These are phyloP conservation scores for Sphaerulina vaccinii DNA, from an alignment of 2,329 filamentous ascomycete species.

Conservation along the genomic window DNA sequence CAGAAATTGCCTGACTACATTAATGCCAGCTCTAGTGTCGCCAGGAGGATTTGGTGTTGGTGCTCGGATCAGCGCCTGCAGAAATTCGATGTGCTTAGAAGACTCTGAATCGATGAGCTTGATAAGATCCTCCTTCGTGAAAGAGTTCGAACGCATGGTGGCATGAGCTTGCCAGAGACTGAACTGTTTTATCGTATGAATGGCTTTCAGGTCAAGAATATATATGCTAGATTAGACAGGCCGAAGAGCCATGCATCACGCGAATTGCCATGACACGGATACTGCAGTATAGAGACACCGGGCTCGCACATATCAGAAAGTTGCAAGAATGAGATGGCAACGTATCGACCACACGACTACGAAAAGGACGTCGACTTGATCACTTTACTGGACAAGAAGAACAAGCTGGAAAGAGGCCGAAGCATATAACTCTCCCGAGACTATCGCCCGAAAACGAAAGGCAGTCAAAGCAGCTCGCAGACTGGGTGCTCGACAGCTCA, in stretches of 20 bases:
- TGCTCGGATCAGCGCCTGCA: slow-evolving; percentile 39
- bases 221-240: too few species aligned
- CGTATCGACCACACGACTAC: slow-evolving; percentile 3
- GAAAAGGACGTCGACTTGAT: slow-evolving; percentile 14
- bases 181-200: too few species aligned
- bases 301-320: too few species aligned
- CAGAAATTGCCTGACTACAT: slow-evolving; percentile 37
- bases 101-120: slow-evolving; percentile 30
- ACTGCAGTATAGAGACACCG: too few species aligned
- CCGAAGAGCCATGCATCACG: too few species aligned
- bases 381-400: slow-evolving; percentile 11
- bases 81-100: slow-evolving; percentile 32
- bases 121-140: slow-evolving; percentile 31
- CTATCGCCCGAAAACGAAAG: slow-evolving; percentile 10
- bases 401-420: slow-evolving; percentile 14
- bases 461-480: slow-evolving; percentile 14
- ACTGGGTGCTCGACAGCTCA: neutral
- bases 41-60: slow-evolving; percentile 44
- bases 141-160: too few species aligned
- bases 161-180: too few species aligned
- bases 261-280: too few species aligned
- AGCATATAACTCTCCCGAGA: slow-evolving; percentile 12
- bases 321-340: neutral
- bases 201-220: too few species aligned
- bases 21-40: slow-evolving; percentile 39